phyloP scores from a whole-genome alignment of 768 basidiomycete genomes.

The Wakefieldia striispora region DNA sequence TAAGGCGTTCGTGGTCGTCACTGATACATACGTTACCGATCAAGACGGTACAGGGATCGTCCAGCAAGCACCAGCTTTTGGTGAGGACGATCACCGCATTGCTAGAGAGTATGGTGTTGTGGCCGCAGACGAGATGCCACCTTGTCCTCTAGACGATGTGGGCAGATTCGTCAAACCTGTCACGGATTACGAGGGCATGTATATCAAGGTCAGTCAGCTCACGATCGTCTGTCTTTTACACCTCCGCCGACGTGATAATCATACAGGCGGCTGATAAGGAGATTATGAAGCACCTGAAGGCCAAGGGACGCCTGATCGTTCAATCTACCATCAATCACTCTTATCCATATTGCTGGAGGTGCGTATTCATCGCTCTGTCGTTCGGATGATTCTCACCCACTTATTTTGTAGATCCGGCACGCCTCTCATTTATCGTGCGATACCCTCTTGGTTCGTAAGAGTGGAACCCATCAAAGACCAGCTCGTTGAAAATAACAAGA shows the following conservation, averaged over 20 bases:
- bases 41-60: conserved; percentile 97
- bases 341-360: conserved; percentile 99
- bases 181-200: conserved; percentile 79
- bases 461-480: conserved; percentile 83
- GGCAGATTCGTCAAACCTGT: conserved; percentile 89
- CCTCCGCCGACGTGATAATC: background rate
- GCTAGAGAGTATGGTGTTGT: conserved; percentile 82
- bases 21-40: conserved; percentile 91
- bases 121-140: conserved; percentile 88
- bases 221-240: background rate
- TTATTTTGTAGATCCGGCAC: conserved; percentile 71
- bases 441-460: conserved; percentile 94
- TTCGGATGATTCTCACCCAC: background rate
- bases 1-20: conserved; percentile 84
- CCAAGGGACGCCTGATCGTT: conserved; percentile 82
- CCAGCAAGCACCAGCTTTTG: conserved; percentile 97
- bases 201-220: conserved; percentile 72
- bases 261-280: conserved; percentile 88
- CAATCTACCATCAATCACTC: conserved; percentile 85
- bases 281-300: conserved; percentile 88
- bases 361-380: conserved; percentile 1
- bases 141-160: conserved; percentile 90
- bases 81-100: conserved; percentile 98
- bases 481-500: conserved; percentile 86
- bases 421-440: conserved; percentile 92